phyloP scores from a whole-genome alignment of 306 rosid genomes.

The Corylus americana region DNA sequence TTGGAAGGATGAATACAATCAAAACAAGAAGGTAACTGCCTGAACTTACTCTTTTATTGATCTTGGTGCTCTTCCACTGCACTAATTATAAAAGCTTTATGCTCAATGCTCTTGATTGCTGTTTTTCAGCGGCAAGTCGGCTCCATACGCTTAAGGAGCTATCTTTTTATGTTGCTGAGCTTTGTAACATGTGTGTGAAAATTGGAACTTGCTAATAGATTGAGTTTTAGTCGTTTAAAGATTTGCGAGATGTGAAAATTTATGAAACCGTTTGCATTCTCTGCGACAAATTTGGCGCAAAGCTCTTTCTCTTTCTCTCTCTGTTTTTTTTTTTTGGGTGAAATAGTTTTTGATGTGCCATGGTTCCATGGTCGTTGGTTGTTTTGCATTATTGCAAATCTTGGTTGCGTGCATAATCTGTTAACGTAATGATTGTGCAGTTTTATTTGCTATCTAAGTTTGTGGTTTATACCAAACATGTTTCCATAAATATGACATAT shows the following conservation, averaged over 20 bases:
- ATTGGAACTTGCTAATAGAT: neutral
- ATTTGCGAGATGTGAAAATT: neutral
- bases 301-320: neutral
- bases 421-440: neutral
- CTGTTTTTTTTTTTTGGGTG: neutral
- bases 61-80: slow-evolving; percentile 19
- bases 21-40: slow-evolving; percentile 70
- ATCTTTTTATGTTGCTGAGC: neutral
- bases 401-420: slow-evolving; percentile 4
- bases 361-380: slow-evolving; percentile 6
- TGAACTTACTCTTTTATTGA: slow-evolving; percentile 16
- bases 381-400: slow-evolving; percentile 15
- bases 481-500: neutral
- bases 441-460: neutral
- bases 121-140: neutral
- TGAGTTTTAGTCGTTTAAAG: neutral
- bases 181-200: neutral
- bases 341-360: neutral
- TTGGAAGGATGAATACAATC: slow-evolving; percentile 72
- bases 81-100: neutral
- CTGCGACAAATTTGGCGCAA: neutral
- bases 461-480: neutral
- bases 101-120: neutral
- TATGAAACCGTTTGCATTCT: neutral
- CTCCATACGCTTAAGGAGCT: neutral